phyloP scores from a whole-genome alignment of 116 monocot species.

The Dioscorea cayenensis region DNA sequence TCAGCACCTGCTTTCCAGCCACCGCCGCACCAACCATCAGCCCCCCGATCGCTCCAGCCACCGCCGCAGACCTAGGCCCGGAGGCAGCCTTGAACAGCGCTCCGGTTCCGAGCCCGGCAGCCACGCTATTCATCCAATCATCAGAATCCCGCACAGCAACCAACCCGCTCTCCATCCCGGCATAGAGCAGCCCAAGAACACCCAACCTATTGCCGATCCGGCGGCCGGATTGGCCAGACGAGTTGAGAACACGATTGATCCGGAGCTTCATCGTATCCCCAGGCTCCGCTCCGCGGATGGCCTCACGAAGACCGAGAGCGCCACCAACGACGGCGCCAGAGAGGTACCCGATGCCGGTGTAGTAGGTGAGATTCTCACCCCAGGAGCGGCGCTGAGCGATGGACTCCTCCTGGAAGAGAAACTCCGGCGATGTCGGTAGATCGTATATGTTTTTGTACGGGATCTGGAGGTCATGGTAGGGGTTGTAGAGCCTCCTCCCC shows the following conservation, averaged over 20 bases:
- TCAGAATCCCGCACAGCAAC: conserved; percentile 39
- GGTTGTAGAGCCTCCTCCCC: conserved; percentile 16
- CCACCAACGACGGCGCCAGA: conserved; percentile 17
- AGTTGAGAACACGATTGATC: conserved; percentile 19
- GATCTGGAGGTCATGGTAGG: conserved; percentile 20
- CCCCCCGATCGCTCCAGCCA: conserved; percentile 70
- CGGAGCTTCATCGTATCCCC: conserved; percentile 24
- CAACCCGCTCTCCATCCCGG: conserved; percentile 73
- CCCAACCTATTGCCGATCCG: conserved; percentile 54
- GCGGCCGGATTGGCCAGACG: conserved; percentile 47
- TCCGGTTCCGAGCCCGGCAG: conserved; percentile 62
- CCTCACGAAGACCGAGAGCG: conserved; percentile 11
- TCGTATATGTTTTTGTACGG: conserved; percentile 13
- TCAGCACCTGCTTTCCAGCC: conserved; percentile 47
- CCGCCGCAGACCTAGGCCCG: conserved; percentile 60
- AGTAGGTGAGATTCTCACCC: conserved; percentile 39
- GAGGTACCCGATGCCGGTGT: conserved; percentile 28
- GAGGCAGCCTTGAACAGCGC: conserved; percentile 54
- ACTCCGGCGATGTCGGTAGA: conserved; percentile 28
- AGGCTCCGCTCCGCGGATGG: conserved; percentile 10
- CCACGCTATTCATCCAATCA: conserved; percentile 65
- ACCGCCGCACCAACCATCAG: conserved; percentile 51
- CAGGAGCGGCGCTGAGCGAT: conserved; percentile 27
- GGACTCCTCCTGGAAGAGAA: conserved; percentile 35
- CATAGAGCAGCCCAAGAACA: conserved; percentile 68